Percentiles rank a stretch among this genome's conserved stretches.
Evolutionary conservation across 2,329 filamentous ascomycete species (phyloP).

Genomic region (Diaporthe ampelina): DNA sequence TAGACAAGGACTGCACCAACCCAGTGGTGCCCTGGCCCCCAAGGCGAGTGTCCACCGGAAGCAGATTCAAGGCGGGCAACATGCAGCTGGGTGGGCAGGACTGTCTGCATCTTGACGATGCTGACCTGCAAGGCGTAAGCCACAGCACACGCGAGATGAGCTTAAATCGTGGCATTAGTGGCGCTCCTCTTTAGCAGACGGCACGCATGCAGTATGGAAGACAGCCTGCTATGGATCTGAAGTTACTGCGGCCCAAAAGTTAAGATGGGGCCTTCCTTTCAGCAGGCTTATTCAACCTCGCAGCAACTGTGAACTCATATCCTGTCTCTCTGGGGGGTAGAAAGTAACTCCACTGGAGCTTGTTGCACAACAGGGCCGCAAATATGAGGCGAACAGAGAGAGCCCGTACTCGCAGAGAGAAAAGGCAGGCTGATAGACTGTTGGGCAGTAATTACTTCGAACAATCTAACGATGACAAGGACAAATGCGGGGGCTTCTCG

Average conservation of each 20-base stretch:
- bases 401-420: background rate
- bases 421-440: background rate
- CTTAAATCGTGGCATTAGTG: background rate
- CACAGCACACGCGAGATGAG: constrained; percentile 17
- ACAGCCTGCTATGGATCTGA: background rate
- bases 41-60: background rate
- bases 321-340: no score
- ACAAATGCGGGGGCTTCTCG: background rate
- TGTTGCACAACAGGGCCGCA: background rate
- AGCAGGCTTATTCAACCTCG: background rate
- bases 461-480: background rate
- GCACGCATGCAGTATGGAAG: no score
- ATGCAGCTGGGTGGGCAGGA: constrained; percentile 24
- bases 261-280: no score
- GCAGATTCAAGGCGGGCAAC: background rate
- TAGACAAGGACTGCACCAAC: background rate
- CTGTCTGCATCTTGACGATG: constrained; percentile 26
- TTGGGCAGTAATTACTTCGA: background rate
- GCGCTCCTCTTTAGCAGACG: background rate
- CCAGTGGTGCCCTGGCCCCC: constrained; percentile 13
- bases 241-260: no score
- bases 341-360: background rate
- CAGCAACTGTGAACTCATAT: no score
- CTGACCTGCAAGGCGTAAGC: constrained; percentile 29
- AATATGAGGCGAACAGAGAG: background rate